Base-by-base conservation (phyloP, 2,329 filamentous ascomycete genomes). In the Fusarium sp. region DNA sequence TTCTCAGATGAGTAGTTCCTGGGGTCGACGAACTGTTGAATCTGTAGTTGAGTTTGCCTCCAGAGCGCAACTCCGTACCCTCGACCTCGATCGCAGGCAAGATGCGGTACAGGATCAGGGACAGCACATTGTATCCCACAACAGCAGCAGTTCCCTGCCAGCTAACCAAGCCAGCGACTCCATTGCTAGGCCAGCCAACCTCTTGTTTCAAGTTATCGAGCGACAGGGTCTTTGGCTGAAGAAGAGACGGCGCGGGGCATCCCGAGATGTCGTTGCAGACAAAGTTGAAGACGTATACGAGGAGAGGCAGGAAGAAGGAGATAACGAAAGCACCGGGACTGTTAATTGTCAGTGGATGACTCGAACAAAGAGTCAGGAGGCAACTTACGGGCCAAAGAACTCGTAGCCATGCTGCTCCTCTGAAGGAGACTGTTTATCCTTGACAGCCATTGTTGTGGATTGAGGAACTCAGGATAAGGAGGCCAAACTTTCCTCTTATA, bases 261-360 rank as follows among this genome's bases (percentile, higher is more conserved):
- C 96, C 95, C 11, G 93, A 91, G 67, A 96, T 83, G 78, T 98
- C 94, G 81, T 97, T 98, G 85, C 95, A 97, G 73, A 91, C 83
- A 76, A 97, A 97, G 45, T 90, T 86, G 76, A 95, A 90, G 72
- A 89, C 77, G 80, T 96, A 97, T 72, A 93, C 87, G 67, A 94
- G 85, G 40, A 94, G 63, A 0, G 95, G 95, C 1, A 97, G 88
- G 57, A 90, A 90, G 73, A 96, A 90, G 10, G 91, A 91, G 74
- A 98, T 92, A 63, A 81, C 86, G 63, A 90, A 87, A 35, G 92
- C 93, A 56, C 94, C 94, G 40, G 90, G 83, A 54, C 94, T 96
- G 47, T 8, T 41, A 11, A 18, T n/a, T 48, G 45, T 74, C 52
- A 69, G 61, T 18, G 31, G 3, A n/a, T 11, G 17, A 23, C 4